phyloP scores from a whole-genome alignment of 352 stramenopile genomes.

The Phytophthora citrophthora region DNA sequence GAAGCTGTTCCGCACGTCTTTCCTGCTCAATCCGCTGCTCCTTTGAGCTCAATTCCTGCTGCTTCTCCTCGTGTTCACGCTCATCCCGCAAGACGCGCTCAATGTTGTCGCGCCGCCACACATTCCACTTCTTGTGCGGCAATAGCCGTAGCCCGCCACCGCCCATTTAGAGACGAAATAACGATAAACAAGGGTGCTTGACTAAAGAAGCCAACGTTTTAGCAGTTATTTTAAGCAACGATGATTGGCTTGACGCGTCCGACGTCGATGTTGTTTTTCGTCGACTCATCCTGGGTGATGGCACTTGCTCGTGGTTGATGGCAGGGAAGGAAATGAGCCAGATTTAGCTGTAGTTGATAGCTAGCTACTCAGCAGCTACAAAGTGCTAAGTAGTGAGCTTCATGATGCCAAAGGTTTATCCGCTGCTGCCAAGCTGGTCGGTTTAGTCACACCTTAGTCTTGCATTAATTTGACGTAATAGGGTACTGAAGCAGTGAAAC shows the following conservation, averaged over 20 bases:
- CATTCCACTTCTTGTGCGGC: conserved; percentile 86
- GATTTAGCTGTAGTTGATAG: not conserved
- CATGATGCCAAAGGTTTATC: too few species aligned
- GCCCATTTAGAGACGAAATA: conserved; percentile 41
- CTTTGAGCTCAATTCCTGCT: conserved; percentile 20
- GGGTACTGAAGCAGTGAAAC: conserved; percentile 9
- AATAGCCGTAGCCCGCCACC: conserved; percentile 71
- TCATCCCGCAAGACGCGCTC: conserved; percentile 80
- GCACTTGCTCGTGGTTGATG: conserved; percentile 1
- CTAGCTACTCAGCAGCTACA: not conserved
- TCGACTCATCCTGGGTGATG: conserved; percentile 8
- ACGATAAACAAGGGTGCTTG: not conserved
- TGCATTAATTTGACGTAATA: not conserved
- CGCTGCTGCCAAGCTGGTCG: not conserved
- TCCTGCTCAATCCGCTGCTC: conserved; percentile 45
- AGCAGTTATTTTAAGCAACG: too few species aligned
- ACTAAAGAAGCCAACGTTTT: too few species aligned
- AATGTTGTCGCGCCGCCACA: conserved; percentile 86
- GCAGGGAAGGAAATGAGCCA: not conserved
- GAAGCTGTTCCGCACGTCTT: conserved; percentile 41
- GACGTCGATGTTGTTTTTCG: conserved; percentile 2
- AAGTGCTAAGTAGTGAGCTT: not conserved
- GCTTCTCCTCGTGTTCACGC: conserved; percentile 45
- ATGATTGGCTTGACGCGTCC: conserved; percentile 16
- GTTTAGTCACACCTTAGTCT: conserved; percentile 10